A percentile compares a stretch with the other conserved stretches of the same genome.
Evolutionary conservation across 176 grass and related monocot species (phyloP).

Genomic region (Aegilops speltoides): DNA sequence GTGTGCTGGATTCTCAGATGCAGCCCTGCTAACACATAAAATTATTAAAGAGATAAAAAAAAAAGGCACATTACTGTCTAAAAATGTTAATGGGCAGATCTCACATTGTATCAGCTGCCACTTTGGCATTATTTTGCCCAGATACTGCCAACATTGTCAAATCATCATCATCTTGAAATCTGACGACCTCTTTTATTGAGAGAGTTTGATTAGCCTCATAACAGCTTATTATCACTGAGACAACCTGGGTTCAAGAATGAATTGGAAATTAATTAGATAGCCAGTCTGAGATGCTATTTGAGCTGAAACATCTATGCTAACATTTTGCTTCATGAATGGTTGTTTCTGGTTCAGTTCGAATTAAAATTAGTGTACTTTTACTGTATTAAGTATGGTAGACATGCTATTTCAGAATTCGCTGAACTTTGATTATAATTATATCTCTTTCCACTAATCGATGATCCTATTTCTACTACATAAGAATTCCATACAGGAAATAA

Average conservation of each 20-base stretch:
- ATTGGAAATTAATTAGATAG: slow-evolving; percentile 22
- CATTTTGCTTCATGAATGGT: neutral
- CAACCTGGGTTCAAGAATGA: slow-evolving; percentile 55
- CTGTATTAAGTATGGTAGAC: neutral
- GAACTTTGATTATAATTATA: neutral
- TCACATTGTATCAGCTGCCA: slow-evolving; percentile 68
- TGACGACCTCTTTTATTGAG: slow-evolving; percentile 59
- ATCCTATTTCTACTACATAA: slow-evolving; percentile 18
- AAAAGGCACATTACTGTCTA: neutral
- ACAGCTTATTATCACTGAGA: slow-evolving; percentile 57
- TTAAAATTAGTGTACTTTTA: neutral
- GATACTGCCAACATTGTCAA: slow-evolving; percentile 32
- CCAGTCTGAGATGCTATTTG: slow-evolving; percentile 12
- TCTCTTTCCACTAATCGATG: neutral
- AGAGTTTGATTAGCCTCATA: slow-evolving; percentile 60
- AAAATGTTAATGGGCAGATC: slow-evolving; percentile 23
- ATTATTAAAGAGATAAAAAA: slow-evolving; percentile 15
- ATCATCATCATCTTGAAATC: slow-evolving; percentile 57
- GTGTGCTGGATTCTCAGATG: slow-evolving; percentile 61
- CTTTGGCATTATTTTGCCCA: slow-evolving; percentile 49
- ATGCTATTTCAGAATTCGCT: slow-evolving; percentile 2
- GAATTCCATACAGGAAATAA: neutral
- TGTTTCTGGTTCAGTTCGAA: slow-evolving; percentile 14
- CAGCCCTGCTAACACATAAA: slow-evolving; percentile 55
- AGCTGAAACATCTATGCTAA: slow-evolving; percentile 6